Percentiles rank a stretch among this genome's conserved stretches.
Conservation (phyloP, 2,329 filamentous ascomycete genomes). For the Penicillium sclerotiorum region DNA sequence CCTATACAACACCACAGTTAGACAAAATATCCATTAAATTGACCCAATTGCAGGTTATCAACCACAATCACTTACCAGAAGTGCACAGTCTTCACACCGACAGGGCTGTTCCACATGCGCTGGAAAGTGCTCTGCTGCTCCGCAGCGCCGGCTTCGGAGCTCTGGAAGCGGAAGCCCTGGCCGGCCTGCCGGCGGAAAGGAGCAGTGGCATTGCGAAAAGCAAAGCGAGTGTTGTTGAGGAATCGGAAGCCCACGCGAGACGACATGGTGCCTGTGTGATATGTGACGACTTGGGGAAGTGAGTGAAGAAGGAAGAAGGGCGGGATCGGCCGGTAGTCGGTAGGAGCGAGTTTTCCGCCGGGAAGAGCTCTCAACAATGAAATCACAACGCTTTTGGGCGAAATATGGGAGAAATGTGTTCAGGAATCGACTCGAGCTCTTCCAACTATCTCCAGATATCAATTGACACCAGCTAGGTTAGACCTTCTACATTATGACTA, state of each 20-base stretch:
- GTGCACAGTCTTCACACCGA: conserved; percentile 91
- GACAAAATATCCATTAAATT: background rate
- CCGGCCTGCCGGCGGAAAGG: conserved; percentile 56
- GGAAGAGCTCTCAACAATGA: conserved; percentile 3
- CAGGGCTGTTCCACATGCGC: conserved; percentile 79
- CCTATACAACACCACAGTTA: conserved; percentile 53
- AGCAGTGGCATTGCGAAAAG: conserved; percentile 57
- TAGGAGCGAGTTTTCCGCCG: conserved; percentile 23
- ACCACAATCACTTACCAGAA: conserved; percentile 71
- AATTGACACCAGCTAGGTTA: background rate
- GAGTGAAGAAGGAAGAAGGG: conserved; percentile 22
- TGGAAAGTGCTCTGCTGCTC: conserved; percentile 61
- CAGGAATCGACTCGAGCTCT: background rate
- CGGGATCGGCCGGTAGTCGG: conserved; percentile 25
- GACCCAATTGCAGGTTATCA: background rate
- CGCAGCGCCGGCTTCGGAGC: conserved; percentile 58
- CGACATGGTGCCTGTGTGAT: conserved; percentile 44
- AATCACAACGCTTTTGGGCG: conserved; percentile 8
- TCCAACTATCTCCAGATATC: background rate
- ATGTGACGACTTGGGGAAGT: conserved; percentile 15
- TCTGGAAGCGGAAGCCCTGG: conserved; percentile 68
- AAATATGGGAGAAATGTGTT: background rate
- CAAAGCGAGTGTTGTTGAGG: conserved; percentile 53
- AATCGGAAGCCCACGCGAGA: conserved; percentile 62
- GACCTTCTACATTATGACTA: background rate